phyloP scores from a whole-genome alignment of 2,329 filamentous ascomycete genomes.

The Dryadomyces quercus-mongolicae region DNA sequence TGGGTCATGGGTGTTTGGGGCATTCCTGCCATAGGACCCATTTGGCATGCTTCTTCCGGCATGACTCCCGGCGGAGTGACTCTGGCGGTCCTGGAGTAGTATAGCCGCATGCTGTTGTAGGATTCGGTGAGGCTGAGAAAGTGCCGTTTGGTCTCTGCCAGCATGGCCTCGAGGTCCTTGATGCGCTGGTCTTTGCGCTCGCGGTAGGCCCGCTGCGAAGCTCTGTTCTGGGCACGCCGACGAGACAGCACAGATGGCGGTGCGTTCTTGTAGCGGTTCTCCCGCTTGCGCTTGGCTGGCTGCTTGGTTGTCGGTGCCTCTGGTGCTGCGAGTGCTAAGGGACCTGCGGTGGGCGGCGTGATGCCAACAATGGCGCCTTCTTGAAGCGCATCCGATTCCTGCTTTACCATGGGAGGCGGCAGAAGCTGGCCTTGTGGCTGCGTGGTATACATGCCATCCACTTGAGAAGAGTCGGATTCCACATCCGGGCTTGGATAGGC shows the following conservation, averaged over 20 bases:
- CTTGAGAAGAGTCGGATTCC: conserved; percentile 8
- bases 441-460: neutral
- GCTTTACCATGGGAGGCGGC: conserved; percentile 9
- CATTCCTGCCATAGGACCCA: too few species aligned
- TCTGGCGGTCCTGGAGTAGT: neutral
- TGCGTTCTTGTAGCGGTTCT: conserved; percentile 41
- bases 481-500: conserved; percentile 22
- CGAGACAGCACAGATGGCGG: conserved; percentile 38
- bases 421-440: neutral
- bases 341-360: neutral
- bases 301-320: conserved; percentile 18
- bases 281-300: conserved; percentile 33
- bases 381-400: conserved; percentile 13
- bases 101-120: neutral
- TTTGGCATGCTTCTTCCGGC: too few species aligned
- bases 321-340: conserved; percentile 2
- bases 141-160: conserved; percentile 18
- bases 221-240: conserved; percentile 47
- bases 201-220: conserved; percentile 48
- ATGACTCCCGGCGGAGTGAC: conserved; percentile 24
- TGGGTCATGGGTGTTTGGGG: conserved; percentile 29
- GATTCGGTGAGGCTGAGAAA: neutral
- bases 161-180: conserved; percentile 46
- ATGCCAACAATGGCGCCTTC: neutral
- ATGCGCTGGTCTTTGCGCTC: conserved; percentile 55